Evolutionary conservation across 2,329 filamentous ascomycete genomes (phyloP).

Genomic region (Fusarium sp.): DNA sequence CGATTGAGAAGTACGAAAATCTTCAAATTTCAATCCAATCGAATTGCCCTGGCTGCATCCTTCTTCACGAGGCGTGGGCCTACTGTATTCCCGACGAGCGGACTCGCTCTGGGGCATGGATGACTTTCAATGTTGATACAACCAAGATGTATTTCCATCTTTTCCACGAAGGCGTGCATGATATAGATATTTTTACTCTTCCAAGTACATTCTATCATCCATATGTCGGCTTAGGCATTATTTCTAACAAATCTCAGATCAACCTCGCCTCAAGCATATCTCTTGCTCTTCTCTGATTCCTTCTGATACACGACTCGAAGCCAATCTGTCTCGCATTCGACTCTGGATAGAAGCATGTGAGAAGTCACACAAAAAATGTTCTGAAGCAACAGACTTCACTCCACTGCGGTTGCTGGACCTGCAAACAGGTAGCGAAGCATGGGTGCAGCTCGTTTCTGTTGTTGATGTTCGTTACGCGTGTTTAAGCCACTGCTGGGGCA

Average conservation of each 20-base stretch:
- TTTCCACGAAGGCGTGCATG: not conserved
- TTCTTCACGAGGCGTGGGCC: not conserved
- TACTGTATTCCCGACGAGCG: not conserved
- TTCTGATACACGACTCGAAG: not conserved
- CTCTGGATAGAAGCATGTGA: conserved; percentile 1
- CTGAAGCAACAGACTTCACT: not conserved
- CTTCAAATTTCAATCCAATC: not conserved
- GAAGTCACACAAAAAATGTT: not conserved
- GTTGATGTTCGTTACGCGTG: not conserved
- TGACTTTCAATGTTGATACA: not conserved
- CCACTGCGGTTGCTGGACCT: not conserved
- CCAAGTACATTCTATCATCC: not conserved
- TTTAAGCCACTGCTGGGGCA: not conserved
- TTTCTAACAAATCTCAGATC: not conserved
- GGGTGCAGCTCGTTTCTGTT: not conserved
- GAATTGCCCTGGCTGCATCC: not conserved
- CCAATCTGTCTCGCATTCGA: not conserved
- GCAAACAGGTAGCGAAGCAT: not conserved
- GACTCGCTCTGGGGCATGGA: not conserved
- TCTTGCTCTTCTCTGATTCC: not conserved
- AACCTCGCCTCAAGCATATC: not conserved
- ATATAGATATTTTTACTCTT: not conserved
- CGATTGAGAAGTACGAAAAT: not conserved
- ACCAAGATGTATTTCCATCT: not conserved
- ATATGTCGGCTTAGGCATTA: not conserved